Base-by-base conservation (phyloP, 345 rosid genomes). In the Tarenaya hassleriana region DNA sequence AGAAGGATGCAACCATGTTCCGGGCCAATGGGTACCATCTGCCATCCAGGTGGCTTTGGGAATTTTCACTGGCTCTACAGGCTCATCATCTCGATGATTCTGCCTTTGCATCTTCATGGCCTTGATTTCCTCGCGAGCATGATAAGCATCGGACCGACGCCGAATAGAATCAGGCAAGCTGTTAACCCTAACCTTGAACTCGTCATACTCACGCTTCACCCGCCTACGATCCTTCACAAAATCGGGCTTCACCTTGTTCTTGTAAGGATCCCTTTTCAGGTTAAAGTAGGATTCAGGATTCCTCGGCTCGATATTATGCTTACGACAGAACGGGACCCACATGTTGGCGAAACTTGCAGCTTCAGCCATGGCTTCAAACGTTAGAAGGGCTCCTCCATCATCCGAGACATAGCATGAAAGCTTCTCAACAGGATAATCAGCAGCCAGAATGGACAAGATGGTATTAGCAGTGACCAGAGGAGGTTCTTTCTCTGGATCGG, bases 21-120 rank as follows among this genome's bases (percentile, higher is more conserved):
- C 98, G 4, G 98, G 98, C 98, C 98, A 91, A 61, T 91, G 92
- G 43, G 98, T 88, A 42, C 95, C 90, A 76, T 91, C 98, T 52
- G 98, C 98, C 98, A 91, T 91, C 98, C 98, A 91, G 7, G 98
- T 91, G 8, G 96, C 98, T 71, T 88, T 91, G 1, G 86, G 86
- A 55, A 91, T 81, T 80, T 88, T 91, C 55, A 81, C 78, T 33
- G 58, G 55, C 67, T 91, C 96, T 8, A 68, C 69, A 63, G 81
- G 77, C 54, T 68, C 72, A 58, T 83, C 96, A 62, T 81, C 82
- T 7, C 73, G 78, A 47, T 70, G 74, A 54, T 83, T 88, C 77
- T 84, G 81, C 41, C 95, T 84, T 76, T 79, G 88, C 70, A 72
- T 69, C 75, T 88, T 91, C 98, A 91, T 78, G 44, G 90, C 95